Base-by-base conservation (phyloP, 169 alveolate species). In the Plasmodium berghei region DNA sequence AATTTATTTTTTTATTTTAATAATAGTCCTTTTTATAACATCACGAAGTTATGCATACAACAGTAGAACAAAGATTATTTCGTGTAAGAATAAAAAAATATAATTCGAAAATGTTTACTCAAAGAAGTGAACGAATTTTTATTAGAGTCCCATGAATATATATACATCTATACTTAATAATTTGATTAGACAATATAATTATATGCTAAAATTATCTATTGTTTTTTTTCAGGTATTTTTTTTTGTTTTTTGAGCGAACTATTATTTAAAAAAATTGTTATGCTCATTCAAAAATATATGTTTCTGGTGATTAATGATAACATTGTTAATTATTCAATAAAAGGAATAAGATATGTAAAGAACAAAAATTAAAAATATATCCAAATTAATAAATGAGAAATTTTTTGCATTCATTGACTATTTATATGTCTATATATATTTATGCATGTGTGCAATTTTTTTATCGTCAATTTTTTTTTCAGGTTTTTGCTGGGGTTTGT, bases 331-430 rank as follows among this genome's bases (percentile, higher is more conserved):
- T 58, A 66, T 48, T 80, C 90, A 52, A 22, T 66, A 45, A 63
- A 66, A 49, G 90, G 90, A 24, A 80, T 80, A 46, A 67, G 90
- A 80, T 80, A 80, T 59, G 90, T 80, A 80, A 77, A 52, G 40
- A 14, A 52, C 10, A 64, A 52, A 34, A 61, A 74, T 24, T 45
- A 45, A 45, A 74, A 62, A 34, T 34, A 34, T 34, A 34, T 34
- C 42, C 42, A 34, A 34, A 34, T 34, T 34, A 34, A 63, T 24
- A 73, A 40, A 18, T 56, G 26, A 26, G 9, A 24, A 74, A 61
- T 52, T 28, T 22, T 48, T 20, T 61, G 45, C 22, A 45, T 34
- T 24, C 14, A 52, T 48, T 22, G 26, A 80, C 54, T 4, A 0
- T 9, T 12, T 12, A 28, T 26, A 26, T 20, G 22, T 14, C 48